Percentiles rank a stretch among this genome's conserved stretches.
phyloP scores from a whole-genome alignment of 805 yeast genomes.

The Scheffersomyces spartinae region DNA sequence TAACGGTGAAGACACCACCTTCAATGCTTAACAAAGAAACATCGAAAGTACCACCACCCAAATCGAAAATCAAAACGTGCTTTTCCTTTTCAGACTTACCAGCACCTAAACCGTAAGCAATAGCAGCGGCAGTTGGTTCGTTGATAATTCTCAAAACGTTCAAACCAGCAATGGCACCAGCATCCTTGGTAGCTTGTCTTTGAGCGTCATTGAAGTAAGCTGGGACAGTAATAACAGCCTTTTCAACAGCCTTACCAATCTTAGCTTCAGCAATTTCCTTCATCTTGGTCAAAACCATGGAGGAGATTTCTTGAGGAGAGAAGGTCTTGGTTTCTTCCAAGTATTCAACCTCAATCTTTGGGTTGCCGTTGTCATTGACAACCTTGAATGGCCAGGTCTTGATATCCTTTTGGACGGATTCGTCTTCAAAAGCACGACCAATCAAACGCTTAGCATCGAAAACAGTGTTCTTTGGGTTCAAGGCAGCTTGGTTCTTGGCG shows the following conservation, averaged over 20 bases:
- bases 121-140: constrained; percentile 97
- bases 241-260: constrained; percentile 63
- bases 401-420: constrained; percentile 75
- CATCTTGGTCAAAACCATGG: constrained; percentile 75
- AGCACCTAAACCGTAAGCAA: constrained; percentile 93
- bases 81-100: constrained; percentile 44
- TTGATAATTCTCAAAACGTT: constrained; percentile 81
- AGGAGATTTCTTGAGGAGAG: constrained; percentile 67
- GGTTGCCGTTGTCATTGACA: constrained; percentile 52
- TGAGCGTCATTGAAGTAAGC: constrained; percentile 92
- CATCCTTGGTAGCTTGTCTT: constrained; percentile 90
- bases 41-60: constrained; percentile 43
- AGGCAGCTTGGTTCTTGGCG: constrained; percentile 76
- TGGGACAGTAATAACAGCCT: constrained; percentile 88
- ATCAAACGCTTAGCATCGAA: constrained; percentile 78
- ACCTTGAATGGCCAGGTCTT: constrained; percentile 84
- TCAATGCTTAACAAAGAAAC: constrained; percentile 35
- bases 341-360: constrained; percentile 60
- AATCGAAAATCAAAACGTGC: constrained; percentile 36
- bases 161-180: constrained; percentile 85
- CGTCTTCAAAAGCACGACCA: constrained; percentile 69
- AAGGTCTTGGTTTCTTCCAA: constrained; percentile 58
- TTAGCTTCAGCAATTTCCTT: constrained; percentile 71
- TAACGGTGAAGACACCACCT: constrained; percentile 38
- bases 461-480: constrained; percentile 67